Base-by-base conservation (phyloP, 371 early-diverging fungal species). In the Mucor circinelloides region DNA sequence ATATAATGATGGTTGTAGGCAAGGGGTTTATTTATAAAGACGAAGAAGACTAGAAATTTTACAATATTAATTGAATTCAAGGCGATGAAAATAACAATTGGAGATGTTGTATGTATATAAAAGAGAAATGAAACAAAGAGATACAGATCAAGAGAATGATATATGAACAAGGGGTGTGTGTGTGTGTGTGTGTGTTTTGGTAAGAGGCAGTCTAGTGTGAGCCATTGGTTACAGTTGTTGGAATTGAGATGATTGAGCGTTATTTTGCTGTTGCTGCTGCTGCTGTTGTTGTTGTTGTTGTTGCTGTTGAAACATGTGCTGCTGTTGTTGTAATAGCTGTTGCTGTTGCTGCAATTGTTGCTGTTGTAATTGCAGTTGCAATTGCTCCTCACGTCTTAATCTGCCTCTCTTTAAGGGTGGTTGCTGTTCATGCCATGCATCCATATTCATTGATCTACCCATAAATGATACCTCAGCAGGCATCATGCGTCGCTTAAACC, bases 341-440 rank as follows among this genome's bases (percentile, higher is more conserved):
- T 60, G 67, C 32, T 67, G 67, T 25, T 55, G 55, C 15, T 52
- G 38, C 15, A 38, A 40, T 50, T 58, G 59, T 19, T 62, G 63
- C 44, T 62, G 63, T 34, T 58, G 65, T 15, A n/a, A 19, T 46
- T 52, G 62, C 25, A 34, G 21, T 31, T 70, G 63, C 19, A 38
- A 25, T 28, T 44, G 63, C 10, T 80, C 80, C 10, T 77, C 80
- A 21, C 80, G 75, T 66, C 74, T 67, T 63, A 74, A 30, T 67
- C 70, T 75, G 57, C 72, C 74, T 48, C 81, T 57, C 61, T 83
- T 83, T 44, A 71, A 71, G 19, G 79, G 74, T 19, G 81, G 83
- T 10, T 52, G 52, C 23, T 52, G 52, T 60, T 83, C 83, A 52
- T 70, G 57, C 65, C 64, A 68, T 21, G 56, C 34, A 28, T 73